Base-by-base conservation (phyloP, 1,284 basidiomycete genomes). In the Fomitiporia mediterranea region DNA sequence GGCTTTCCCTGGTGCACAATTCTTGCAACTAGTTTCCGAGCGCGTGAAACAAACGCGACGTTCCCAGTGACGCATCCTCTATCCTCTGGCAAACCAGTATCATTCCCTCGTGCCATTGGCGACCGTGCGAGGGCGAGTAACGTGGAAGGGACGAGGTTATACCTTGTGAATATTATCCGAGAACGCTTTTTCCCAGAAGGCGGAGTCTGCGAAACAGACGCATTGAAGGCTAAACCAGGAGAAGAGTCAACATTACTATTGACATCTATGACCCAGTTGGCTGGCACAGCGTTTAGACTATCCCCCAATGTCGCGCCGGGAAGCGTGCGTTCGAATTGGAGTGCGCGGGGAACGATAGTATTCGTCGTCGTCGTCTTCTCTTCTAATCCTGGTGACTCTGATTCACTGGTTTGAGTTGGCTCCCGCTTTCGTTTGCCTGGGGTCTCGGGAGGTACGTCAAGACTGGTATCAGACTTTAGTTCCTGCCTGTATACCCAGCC, bases 81-180 rank as follows among this genome's bases (percentile, higher is more conserved):
- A 15, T 39, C 47, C 1, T 30, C 32, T 2, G 52, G 44, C 11
- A 57, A 32, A 9, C 25, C 32, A 17, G 39, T 43, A n/a, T 17
- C 44, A 15, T 28, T 32, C 1, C 55, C 55, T 17, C 43, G 28
- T 2, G 48, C 57, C 43, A 59, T 59, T 7, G 57, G 53, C 9
- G 57, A 59, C 15, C 53, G 40, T 6, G 57, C 57, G n/a, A 59
- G 47, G 1, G 48, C 37, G 32, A 59, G 57, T 6, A 59, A 42
- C 2, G 55, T 6, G 4, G 27, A 6, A 3, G 57, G 57, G 0
- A 59, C 23, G 32, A 40, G 8, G 4, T 19, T 27, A 23, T 55
- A 50, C 7, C 37, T 27, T 23, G 30, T 40, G 25, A 40, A 40
- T 7, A 17, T 27, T 25, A 7, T 17, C 13, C 50, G 37, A 9